A percentile compares a stretch with the other conserved stretches of the same genome.
Conservation (phyloP, 129 eudicot genomes). For the Pulicaria dysenterica region DNA sequence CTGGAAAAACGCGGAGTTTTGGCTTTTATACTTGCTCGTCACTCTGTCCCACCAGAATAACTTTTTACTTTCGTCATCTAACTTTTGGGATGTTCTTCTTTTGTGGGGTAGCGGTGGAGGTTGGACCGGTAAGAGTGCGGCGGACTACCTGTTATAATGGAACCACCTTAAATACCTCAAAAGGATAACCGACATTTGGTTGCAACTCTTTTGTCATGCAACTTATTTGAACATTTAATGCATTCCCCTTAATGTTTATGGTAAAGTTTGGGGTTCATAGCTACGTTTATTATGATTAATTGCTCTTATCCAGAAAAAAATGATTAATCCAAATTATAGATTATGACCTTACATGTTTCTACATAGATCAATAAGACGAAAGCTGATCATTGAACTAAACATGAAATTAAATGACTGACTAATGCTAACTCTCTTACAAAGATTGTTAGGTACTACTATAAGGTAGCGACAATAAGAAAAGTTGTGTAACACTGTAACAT, state of each 20-base stretch:
- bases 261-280: not conserved
- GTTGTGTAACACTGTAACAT: not conserved
- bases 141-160: not conserved
- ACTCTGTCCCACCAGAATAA: slow-evolving; percentile 11
- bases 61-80: slow-evolving; percentile 15
- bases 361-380: not conserved
- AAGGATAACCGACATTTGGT: not conserved
- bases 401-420: not conserved
- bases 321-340: not conserved
- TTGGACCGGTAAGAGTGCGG: not conserved
- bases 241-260: not conserved
- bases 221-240: slow-evolving; percentile 13
- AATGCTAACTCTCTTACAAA: slow-evolving; percentile 1
- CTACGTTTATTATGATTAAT: not conserved
- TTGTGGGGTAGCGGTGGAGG: slow-evolving; percentile 10
- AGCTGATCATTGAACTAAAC: not conserved
- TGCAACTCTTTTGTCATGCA: not conserved
- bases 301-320: slow-evolving; percentile 1
- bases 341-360: not conserved
- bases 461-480: not conserved
- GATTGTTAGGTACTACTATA: not conserved
- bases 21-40: slow-evolving; percentile 4
- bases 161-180: not conserved
- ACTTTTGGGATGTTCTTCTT: not conserved
- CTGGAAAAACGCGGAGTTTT: not conserved